Conservation (phyloP, 495 filamentous ascomycete species). For the Jackrogersella minutella region DNA sequence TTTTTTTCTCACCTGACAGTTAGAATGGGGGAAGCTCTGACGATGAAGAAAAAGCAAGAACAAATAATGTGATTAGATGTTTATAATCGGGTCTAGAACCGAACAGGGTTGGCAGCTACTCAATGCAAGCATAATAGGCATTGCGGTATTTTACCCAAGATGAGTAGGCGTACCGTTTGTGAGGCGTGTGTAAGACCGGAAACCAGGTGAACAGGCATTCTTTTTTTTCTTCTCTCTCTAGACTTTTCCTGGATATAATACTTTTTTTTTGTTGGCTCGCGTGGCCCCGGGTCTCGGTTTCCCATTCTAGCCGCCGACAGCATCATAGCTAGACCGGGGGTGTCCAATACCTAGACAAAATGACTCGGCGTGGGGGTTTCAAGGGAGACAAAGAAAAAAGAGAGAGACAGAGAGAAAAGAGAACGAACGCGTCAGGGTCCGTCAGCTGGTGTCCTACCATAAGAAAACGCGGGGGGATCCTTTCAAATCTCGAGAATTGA, state of each 20-base stretch:
- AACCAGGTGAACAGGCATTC: conserved; percentile 28
- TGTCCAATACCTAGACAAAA: conserved; percentile 37
- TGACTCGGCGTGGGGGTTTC: conserved; percentile 41
- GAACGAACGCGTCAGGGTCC: conserved; percentile 32
- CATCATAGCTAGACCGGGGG: conserved; percentile 24
- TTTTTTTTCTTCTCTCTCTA: conserved; percentile 11
- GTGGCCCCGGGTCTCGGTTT: conserved; percentile 35
- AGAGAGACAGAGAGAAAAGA: too few species aligned
- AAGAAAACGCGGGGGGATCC: conserved; percentile 26
- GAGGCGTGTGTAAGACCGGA: conserved; percentile 16
- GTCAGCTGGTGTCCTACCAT: conserved; percentile 37
- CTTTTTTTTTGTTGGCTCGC: conserved; percentile 16
- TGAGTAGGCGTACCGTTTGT: too few species aligned
- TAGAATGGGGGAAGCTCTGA: conserved; percentile 9
- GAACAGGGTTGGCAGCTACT: conserved; percentile 25
- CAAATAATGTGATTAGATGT: too few species aligned
- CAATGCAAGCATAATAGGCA: conserved; percentile 37
- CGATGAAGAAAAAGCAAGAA: not conserved
- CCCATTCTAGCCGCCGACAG: conserved; percentile 41
- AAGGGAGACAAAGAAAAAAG: conserved; percentile 14
- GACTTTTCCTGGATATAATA: conserved; percentile 5
- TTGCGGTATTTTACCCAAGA: conserved; percentile 38
- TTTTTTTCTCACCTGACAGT: not conserved
- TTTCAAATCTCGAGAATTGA: not conserved
- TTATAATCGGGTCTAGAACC: conserved; percentile 40